These are phyloP conservation scores for Rhodomyrtus psidioides DNA, from an alignment of 441 rosid genomes.

Conservation along the genomic window DNA sequence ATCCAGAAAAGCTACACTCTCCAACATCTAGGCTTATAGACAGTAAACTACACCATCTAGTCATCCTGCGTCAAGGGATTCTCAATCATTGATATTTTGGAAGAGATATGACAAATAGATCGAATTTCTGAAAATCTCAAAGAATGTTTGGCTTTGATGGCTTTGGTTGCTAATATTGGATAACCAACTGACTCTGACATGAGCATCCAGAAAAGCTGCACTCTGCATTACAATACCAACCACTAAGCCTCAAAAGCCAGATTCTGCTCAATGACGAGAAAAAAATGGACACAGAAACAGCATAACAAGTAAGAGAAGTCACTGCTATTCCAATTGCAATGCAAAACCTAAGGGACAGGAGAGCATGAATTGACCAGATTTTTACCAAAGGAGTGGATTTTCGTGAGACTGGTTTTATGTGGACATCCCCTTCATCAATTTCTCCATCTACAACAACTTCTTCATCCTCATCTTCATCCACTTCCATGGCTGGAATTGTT, in stretches of 20 bases:
- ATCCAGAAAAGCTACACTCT: neutral
- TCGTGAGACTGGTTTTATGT: slow-evolving; percentile 74
- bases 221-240: neutral
- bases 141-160: neutral
- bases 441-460: slow-evolving; percentile 98
- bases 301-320: neutral
- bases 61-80: neutral
- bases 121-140: neutral
- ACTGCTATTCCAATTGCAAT: neutral
- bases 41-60: neutral
- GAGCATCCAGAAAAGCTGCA: neutral
- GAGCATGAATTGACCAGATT: slow-evolving; percentile 3
- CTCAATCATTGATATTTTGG: neutral
- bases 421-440: slow-evolving; percentile 98
- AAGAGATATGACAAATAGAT: neutral
- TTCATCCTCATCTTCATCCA: slow-evolving; percentile 97
- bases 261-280: neutral
- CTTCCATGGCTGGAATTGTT: slow-evolving; percentile 53
- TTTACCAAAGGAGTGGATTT: slow-evolving; percentile 67
- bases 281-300: neutral
- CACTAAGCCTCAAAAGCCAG: neutral
- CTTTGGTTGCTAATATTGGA: neutral
- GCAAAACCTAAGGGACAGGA: neutral
- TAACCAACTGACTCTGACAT: neutral
- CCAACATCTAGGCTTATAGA: too few species aligned